Base-by-base conservation (phyloP, 192 early-diverging fungal species). In the Coemansia sp. region DNA sequence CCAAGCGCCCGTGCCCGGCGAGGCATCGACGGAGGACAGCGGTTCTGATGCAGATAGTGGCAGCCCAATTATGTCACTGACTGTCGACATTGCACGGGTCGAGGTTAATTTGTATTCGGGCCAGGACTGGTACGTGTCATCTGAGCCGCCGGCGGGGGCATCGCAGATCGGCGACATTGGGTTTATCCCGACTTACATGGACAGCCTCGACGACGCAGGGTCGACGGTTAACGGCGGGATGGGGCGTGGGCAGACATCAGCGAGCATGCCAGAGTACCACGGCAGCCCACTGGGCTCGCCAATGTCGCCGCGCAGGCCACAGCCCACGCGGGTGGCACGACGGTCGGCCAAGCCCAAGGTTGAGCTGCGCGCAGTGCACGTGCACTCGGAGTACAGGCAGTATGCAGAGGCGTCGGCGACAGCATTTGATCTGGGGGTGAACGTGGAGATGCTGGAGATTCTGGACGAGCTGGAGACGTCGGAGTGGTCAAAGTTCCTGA, bases 401-500 rank as follows among this genome's bases (percentile, higher is more conserved):
- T 80, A 64, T 43, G 54, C 77, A 2, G 77, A 74, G 46, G 16
- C 57, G 0, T 80, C 77, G 4, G 40, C 47, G 0, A 65, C 62
- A 8, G 67, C 77, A 19, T 80, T 65, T 49, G 68, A 71, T 44
- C 22, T 71, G 31, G 71, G 71, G 0, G 46, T 74, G 30, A 75
- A 65, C 21, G 52, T 80, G 12, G 64, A 65, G 8, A 64, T 71
- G 61, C 58, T 80, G 10, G 77, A 80, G 38, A 64, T 80, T n/a
- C 43, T 80, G 21, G 77, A 80, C 35, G 58, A 75, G 60, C 60
- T 80, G 9, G 77, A 80, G 33, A 62, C 71, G 8, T 80, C 77
- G 0, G 77, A 80, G 45, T 80, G 77, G 77, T 74, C 71, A 28
- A 80, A 80, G 51, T 71, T 80, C 57, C 65, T 80, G 12, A 80